Evolutionary conservation across 345 rosid genomes (phyloP), one percentile per base, ranked within the genome.

Genomic region (Acer yangbiense): DNA sequence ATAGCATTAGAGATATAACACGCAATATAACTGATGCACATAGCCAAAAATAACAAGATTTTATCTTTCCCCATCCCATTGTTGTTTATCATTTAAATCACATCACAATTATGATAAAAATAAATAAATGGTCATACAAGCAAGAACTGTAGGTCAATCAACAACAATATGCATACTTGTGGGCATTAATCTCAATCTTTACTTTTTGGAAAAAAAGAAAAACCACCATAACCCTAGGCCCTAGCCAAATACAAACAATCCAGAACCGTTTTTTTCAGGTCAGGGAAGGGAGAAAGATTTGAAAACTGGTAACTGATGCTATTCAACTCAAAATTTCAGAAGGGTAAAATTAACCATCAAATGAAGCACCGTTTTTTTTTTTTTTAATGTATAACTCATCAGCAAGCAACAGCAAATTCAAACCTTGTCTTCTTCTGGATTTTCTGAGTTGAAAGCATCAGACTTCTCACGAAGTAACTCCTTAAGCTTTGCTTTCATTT

Each of bases 381-480:
- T 20, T 29, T 48, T 20, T n/a, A 32, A 17, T 21, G 7, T 48
- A 16, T 6, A 58, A 23, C 52, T 27, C 12, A 64, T 18, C 64
- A 44, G n/a, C 23, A 68, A 14, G 23, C 12, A 60, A n/a, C 41
- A 48, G 21, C 9, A 67, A 64, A 74, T 23, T 29, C 71, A 76
- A 71, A 96, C 99, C 97, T 92, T 91, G 83, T 96, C 99, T 82
- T 89, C 85, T 80, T 88, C 93, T 4, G 76, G 78, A 77, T 85
- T 85, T 25, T 83, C 81, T 23, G 92, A 85, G 82, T 84, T 91
- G 80, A 96, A 94, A 50, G 71, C 88, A 85, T 94, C 99, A 65
- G 85, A 75, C 82, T 92, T 92, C 74, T 87, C 91, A 46, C 88
- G 91, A 71, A 92, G 80, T 76, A 82, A 72, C 70, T 84, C 94